phyloP scores from a whole-genome alignment of 495 filamentous ascomycete genomes.

The Neurospora sp. region DNA sequence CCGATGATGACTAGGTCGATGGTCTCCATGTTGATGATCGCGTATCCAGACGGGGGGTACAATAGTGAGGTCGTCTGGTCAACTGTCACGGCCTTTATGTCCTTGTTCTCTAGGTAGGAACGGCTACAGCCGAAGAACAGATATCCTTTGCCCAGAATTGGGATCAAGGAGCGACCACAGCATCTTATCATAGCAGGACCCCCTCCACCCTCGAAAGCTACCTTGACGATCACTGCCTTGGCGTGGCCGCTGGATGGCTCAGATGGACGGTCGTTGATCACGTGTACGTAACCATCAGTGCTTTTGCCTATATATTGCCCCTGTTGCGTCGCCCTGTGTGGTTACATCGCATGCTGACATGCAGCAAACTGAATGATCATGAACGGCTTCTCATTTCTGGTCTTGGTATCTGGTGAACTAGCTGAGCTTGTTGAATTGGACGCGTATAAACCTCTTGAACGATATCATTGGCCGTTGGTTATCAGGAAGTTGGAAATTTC shows the following conservation, averaged over 20 bases:
- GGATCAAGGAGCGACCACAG: not conserved
- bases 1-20: slow-evolving; percentile 36
- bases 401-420: not conserved
- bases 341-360: not conserved
- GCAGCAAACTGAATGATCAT: not conserved
- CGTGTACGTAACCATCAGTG: not conserved
- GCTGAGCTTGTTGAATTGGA: not conserved
- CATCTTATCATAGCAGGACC: not conserved
- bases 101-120: not conserved
- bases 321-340: not conserved
- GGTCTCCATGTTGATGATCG: slow-evolving; percentile 24
- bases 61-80: not conserved
- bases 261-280: not conserved
- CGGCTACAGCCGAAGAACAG: not conserved
- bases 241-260: not conserved
- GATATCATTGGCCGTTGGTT: not conserved
- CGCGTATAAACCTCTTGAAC: not conserved
- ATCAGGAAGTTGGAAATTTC: not conserved
- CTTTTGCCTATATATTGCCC: not conserved
- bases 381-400: not conserved
- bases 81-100: not conserved
- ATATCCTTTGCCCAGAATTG: not conserved
- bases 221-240: not conserved
- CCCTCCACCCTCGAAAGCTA: not conserved
- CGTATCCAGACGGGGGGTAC: not conserved